Base-by-base conservation (phyloP, 2,329 filamentous ascomycete species). In the Fusarium devonianum region DNA sequence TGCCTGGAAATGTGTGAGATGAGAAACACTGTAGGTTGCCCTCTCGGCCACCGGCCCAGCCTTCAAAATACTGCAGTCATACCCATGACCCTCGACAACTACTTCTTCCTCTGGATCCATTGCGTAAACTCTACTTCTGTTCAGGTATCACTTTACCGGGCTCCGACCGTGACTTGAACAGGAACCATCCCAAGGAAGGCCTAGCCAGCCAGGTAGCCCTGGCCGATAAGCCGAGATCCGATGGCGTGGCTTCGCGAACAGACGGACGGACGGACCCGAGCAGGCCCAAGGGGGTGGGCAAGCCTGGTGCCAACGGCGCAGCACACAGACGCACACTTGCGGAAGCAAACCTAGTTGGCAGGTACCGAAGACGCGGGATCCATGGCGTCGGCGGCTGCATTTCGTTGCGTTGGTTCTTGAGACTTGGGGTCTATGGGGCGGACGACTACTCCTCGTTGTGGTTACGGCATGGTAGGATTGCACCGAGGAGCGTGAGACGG, bases 391-490 rank as follows among this genome's bases (percentile, higher is more conserved):
- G 40, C 18, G n/a, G n/a, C n/a, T n/a, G n/a, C n/a, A n/a, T n/a
- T n/a, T n/a, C n/a, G n/a, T 7, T 34, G 21, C 26, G 41, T 38
- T 17, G 23, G 13, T 4, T n/a, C 16, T 22, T 14, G 23, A 42
- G 16, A 18, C 14, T 38, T 10, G 32, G 33, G 34, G 47, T 14
- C 18, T 16, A 35, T 7, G 13, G 8, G 3, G 13, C 6, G 26
- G 28, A n/a, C n/a, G n/a, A 28, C 12, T 51, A 18, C 29, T 38
- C 22, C 53, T 49, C 18, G 16, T 50, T 58, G 23, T 22, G 19
- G 53, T 41, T 37, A 57, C 35, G 23, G 36, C 19, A n/a, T 38
- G 38, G 38, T 40, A 43, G 21, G 16, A 19, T 54, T 49, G 14
- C 22, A 44, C 9, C 33, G 22, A 28, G 21, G 18, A 14, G 26